Conservation (phyloP, 129 eudicot species). For the Oenanthe sinensis region DNA sequence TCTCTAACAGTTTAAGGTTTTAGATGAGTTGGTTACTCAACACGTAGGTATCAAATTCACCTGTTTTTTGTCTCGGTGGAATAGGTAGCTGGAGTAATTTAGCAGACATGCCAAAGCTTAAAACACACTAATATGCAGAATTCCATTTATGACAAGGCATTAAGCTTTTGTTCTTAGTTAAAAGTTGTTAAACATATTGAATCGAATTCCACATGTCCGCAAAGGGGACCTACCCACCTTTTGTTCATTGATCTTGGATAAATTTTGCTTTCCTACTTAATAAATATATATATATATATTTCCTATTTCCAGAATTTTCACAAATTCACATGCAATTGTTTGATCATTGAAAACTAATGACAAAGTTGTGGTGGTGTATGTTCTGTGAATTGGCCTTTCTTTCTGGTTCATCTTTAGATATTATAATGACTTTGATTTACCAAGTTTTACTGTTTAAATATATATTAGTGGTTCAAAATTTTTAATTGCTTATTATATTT, state of each 20-base stretch:
- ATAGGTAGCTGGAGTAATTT: neutral
- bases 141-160: neutral
- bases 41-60: neutral
- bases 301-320: neutral
- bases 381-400: neutral
- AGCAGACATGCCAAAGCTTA: neutral
- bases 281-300: neutral
- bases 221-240: neutral
- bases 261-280: no score
- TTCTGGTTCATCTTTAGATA: neutral
- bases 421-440: neutral
- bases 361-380: neutral
- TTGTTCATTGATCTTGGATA: neutral
- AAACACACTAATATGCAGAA: neutral
- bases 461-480: neutral
- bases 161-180: neutral
- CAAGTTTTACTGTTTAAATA: neutral
- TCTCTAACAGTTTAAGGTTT: no score
- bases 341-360: neutral
- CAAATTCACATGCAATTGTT: neutral
- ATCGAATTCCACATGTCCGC: neutral
- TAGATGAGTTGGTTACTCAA: no score
- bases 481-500: neutral
- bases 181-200: neutral
- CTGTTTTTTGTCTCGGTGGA: neutral